These are phyloP conservation scores for Rhytidiadelphus loreus DNA, from an alignment of 225 moss, liverwort and hornwort species.

Conservation along the genomic window DNA sequence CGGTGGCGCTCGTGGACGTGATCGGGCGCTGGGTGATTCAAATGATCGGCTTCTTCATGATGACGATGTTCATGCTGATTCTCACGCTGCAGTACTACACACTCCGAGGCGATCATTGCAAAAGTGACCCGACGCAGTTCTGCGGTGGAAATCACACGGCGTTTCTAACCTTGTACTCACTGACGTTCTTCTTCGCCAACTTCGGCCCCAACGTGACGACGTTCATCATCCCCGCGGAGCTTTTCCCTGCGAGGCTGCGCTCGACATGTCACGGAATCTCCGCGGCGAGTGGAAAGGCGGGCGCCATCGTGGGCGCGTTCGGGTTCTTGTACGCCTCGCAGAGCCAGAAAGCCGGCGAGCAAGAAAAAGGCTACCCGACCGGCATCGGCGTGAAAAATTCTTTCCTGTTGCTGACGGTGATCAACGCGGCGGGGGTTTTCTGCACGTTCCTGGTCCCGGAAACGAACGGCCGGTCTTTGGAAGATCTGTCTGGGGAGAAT, in stretches of 20 bases:
- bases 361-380: background rate
- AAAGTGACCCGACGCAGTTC: background rate
- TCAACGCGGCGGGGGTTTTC: background rate
- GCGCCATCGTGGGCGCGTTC: background rate
- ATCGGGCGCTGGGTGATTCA: constrained; percentile 28
- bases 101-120: constrained; percentile 7
- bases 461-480: background rate
- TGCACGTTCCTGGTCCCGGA: background rate
- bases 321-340: background rate
- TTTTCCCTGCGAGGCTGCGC: background rate
- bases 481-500: background rate
- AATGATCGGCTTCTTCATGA: constrained; percentile 34
- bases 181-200: background rate
- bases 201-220: background rate
- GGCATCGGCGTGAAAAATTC: background rate
- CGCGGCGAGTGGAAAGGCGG: background rate
- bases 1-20: constrained; percentile 19
- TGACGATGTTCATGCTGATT: constrained; percentile 63
- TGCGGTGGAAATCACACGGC: constrained; percentile 17
- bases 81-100: constrained; percentile 46
- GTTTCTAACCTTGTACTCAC: background rate
- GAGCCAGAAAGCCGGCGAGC: background rate
- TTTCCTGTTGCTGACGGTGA: background rate
- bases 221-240: no score
- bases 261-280: background rate